A percentile compares a stretch with the other conserved stretches of the same genome.
Conservation (phyloP, 2,329 filamentous ascomycete genomes). For the Hymenoscyphus linearis region DNA sequence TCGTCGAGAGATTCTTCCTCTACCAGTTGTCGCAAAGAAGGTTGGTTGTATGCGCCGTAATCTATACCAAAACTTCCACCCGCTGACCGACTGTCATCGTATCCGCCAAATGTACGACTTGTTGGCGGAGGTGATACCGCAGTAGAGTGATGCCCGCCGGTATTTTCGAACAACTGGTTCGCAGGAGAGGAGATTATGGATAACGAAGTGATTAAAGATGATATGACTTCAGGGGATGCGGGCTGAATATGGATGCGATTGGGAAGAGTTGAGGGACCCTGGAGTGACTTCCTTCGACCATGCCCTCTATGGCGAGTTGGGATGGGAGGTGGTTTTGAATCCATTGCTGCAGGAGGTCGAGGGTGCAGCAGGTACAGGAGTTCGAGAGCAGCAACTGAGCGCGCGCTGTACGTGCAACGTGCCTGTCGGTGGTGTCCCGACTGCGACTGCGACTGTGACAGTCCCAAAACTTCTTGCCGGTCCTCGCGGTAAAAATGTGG, state of each 20-base stretch:
- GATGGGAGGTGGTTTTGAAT: slow-evolving; percentile 27
- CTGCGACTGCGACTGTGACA: too few relatives aligned
- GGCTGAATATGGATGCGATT: slow-evolving; percentile 31
- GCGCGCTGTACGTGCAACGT: too few relatives aligned
- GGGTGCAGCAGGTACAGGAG: slow-evolving; percentile 14
- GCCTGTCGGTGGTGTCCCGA: too few relatives aligned
- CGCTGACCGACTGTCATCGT: slow-evolving; percentile 21
- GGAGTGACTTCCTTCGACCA: slow-evolving; percentile 28
- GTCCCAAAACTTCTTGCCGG: slow-evolving; percentile 17
- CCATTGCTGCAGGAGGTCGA: slow-evolving; percentile 25
- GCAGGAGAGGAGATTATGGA: slow-evolving; percentile 64
- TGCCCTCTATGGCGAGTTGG: slow-evolving; percentile 27
- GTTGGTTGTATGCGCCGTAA: slow-evolving; percentile 59
- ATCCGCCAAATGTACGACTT: slow-evolving; percentile 19
- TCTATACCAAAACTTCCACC: slow-evolving; percentile 61
- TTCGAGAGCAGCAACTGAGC: slow-evolving; percentile 10
- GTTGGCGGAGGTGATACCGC: slow-evolving; percentile 38
- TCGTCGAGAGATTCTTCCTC: slow-evolving; percentile 52
- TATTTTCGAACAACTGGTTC: slow-evolving; percentile 64
- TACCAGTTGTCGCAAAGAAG: slow-evolving; percentile 44
- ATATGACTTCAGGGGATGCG: slow-evolving; percentile 61
- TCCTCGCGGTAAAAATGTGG: not conserved
- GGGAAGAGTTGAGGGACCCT: slow-evolving; percentile 24
- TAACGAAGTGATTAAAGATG: slow-evolving; percentile 63
- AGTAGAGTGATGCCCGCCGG: slow-evolving; percentile 15